Conservation (phyloP, 371 early-diverging fungal species). For the Rhizopus stolonifer region DNA sequence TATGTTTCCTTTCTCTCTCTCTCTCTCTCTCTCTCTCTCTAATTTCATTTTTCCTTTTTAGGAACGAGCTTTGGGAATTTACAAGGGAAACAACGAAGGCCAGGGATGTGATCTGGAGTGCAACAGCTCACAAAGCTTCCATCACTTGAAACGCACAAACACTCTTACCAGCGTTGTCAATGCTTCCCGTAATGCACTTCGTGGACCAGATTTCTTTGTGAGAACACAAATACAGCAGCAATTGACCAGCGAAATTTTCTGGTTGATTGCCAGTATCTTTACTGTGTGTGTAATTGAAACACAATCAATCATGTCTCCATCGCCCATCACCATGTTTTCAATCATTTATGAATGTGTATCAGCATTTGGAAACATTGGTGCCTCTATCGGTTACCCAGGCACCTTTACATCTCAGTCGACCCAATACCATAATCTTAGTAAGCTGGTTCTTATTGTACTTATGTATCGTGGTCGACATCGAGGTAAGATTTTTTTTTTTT, state of each 20-base stretch:
- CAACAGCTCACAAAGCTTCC: constrained; percentile 3
- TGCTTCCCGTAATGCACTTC: constrained; percentile 28
- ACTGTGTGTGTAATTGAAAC: constrained; percentile 34
- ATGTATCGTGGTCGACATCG: constrained; percentile 53
- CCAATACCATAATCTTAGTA: constrained; percentile 41
- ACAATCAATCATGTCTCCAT: constrained; percentile 28
- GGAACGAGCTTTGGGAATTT: constrained; percentile 52
- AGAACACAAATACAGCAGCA: constrained; percentile 49
- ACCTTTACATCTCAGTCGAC: constrained; percentile 36
- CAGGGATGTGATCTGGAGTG: constrained; percentile 16
- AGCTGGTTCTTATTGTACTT: constrained; percentile 37
- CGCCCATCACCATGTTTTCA: constrained; percentile 39
- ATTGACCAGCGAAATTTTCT: constrained; percentile 46
- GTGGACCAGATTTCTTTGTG: constrained; percentile 49
- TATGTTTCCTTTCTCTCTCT: constrained; percentile 1
- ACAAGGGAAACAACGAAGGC: constrained; percentile 26
- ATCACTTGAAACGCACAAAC: constrained; percentile 30
- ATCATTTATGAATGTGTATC: constrained; percentile 53
- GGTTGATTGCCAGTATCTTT: constrained; percentile 46
- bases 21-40: neutral
- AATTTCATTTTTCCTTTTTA: neutral
- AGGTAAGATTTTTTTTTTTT: too few species aligned
- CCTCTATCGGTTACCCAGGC: constrained; percentile 40
- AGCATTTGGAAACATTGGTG: constrained; percentile 50
- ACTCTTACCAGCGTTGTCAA: constrained; percentile 44